These are phyloP conservation scores for Ceratobasidium theobromae DNA, from an alignment of 1,284 basidiomycete species.

Conservation along the genomic window DNA sequence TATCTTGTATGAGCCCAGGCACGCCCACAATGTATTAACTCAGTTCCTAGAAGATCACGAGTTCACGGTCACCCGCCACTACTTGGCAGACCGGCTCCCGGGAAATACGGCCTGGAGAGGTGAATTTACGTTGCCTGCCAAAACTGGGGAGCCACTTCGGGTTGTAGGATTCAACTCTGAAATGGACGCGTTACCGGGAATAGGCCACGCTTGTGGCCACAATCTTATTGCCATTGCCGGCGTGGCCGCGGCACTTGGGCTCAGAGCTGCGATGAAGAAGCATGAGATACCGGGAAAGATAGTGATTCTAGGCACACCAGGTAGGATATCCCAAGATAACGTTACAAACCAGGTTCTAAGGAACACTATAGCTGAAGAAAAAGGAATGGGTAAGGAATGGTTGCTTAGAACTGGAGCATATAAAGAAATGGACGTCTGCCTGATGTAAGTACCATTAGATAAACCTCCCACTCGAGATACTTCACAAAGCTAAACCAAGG, in stretches of 20 bases:
- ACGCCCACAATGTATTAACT: constrained; percentile 59
- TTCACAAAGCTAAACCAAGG: constrained; percentile 43
- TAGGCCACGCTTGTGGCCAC: constrained; percentile 82
- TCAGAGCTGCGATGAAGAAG: constrained; percentile 65
- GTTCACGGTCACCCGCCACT: constrained; percentile 62
- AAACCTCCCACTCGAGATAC: not conserved
- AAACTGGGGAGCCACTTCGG: constrained; percentile 54
- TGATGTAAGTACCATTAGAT: constrained; percentile 59
- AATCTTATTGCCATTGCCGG: constrained; percentile 84
- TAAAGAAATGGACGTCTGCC: constrained; percentile 71
- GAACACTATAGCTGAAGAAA: constrained; percentile 65
- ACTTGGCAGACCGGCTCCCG: constrained; percentile 54
- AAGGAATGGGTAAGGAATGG: constrained; percentile 73
- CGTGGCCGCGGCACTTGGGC: constrained; percentile 70
- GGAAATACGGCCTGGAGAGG: constrained; percentile 73
- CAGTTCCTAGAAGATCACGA: constrained; percentile 56
- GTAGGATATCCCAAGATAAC: constrained; percentile 43
- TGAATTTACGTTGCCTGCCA: constrained; percentile 53
- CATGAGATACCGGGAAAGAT: constrained; percentile 70
- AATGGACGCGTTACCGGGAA: constrained; percentile 63
- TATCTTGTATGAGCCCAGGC: constrained; percentile 44
- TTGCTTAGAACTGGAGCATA: constrained; percentile 74
- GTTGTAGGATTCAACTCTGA: constrained; percentile 76
- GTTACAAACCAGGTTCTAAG: not conserved
- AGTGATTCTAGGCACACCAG: constrained; percentile 81